Evolutionary conservation across 495 filamentous ascomycete genomes (phyloP).

Genomic region (Penicillium dipodomyicola): DNA sequence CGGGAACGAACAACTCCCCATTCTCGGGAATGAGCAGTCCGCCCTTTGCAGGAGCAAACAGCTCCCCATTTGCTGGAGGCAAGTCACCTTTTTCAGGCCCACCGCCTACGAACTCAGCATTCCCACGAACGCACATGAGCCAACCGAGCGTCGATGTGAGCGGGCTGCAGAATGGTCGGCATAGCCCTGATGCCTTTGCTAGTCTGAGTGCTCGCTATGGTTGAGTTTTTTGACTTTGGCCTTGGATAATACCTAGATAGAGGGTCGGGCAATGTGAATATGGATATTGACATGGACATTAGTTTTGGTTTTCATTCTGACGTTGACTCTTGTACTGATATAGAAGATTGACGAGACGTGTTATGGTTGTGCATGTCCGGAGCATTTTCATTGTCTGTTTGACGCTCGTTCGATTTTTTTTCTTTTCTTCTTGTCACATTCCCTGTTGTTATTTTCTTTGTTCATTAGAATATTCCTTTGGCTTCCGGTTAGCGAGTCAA

Average conservation of each 20-base stretch:
- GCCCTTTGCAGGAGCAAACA: constrained; percentile 15
- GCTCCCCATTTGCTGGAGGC: constrained; percentile 12
- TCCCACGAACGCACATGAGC: constrained; percentile 62
- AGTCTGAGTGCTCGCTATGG: constrained; percentile 70
- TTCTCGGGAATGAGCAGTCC: constrained; percentile 15
- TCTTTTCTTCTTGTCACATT: background rate
- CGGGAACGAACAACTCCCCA: constrained; percentile 13
- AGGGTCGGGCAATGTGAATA: constrained; percentile 4
- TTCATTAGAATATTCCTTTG: background rate
- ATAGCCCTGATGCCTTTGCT: constrained; percentile 97
- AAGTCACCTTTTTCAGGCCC: constrained; percentile 15
- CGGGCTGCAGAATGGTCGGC: constrained; percentile 69
- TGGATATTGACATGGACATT: constrained; percentile 12
- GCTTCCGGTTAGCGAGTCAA: constrained; percentile 5
- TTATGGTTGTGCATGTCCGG: constrained; percentile 20
- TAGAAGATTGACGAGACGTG: constrained; percentile 25
- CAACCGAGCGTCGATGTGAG: constrained; percentile 87
- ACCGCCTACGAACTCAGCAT: constrained; percentile 13
- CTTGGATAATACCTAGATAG: constrained; percentile 1
- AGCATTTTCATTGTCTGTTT: constrained; percentile 16
- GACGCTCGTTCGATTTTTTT: constrained; percentile 8
- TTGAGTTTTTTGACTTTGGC: constrained; percentile 15
- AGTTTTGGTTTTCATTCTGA: constrained; percentile 6
- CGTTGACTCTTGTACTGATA: constrained; percentile 14
- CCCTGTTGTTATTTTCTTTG: background rate